Evolutionary conservation across 768 basidiomycete genomes (phyloP), one percentile per base, ranked within the genome.

Genomic region (Clitopilus passeckerianus): DNA sequence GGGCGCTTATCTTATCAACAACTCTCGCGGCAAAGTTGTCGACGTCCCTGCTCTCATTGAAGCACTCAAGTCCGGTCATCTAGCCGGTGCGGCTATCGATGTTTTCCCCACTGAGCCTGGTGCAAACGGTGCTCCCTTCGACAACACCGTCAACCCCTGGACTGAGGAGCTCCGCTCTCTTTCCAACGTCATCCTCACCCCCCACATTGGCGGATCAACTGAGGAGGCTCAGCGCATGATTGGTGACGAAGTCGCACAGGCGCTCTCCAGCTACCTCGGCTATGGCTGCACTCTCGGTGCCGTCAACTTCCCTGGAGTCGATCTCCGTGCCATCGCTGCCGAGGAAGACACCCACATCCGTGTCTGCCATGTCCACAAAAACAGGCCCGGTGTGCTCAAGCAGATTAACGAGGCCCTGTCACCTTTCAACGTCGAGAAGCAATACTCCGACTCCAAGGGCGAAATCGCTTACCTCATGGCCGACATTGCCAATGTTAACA

Each of bases 221-320:
- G 97, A 99, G 72, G 97, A 99, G 72, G 97, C 97, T 5, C 97
- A 99, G 74, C 83, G 87, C 57, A 93, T 95, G 86, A 98, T 99
- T 60, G 97, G 97, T 14, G 88, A 93, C 59, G 97, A 99, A 73
- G 97, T 99, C 53, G 85, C 93, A 5, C 81, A 83, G 34, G 86
- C 95, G 2, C 77, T 99, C 44, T 79, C 83, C 22, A 89, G 95
- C 57, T 99, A 98, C 75, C 86, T 98, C 71, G 90, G 88, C 74
- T 93, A 88, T 69, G 97, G 97, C 55, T 88, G 94, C 23, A 91
- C 93, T 2, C 61, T 93, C 58, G 94, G 95, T 53, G 89, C 94
- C 2, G 97, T 98, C 80, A 98, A 98, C 79, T 98, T 99, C 86
- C 96, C 97, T 54, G 96, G 98, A 76, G 95, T 99, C 67, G 93